Percentiles rank a stretch among this genome's conserved stretches.
Conservation (phyloP, 352 stramenopile species). For the Phytopythium vexans region DNA sequence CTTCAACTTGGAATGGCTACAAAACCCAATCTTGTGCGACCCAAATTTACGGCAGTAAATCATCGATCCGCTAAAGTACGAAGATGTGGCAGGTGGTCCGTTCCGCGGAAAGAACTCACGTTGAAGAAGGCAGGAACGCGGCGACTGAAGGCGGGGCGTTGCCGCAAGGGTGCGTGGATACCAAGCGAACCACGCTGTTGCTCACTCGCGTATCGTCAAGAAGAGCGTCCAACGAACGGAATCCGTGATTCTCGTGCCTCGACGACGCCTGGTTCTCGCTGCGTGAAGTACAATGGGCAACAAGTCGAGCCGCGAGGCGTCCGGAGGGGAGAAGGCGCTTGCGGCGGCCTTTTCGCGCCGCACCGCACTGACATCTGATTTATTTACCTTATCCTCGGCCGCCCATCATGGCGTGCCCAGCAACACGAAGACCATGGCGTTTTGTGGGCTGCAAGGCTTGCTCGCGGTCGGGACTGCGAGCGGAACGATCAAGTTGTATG, state of each 20-base stretch:
- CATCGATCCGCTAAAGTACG: background rate
- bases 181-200: no score
- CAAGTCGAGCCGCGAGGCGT: constrained; percentile 43
- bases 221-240: background rate
- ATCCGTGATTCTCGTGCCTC: background rate
- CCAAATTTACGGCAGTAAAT: background rate
- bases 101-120: constrained; percentile 5
- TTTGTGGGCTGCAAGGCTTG: constrained; percentile 58
- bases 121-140: background rate
- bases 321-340: constrained; percentile 34
- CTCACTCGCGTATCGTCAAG: no score
- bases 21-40: background rate
- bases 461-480: constrained; percentile 65
- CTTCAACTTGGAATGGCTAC: background rate
- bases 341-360: constrained; percentile 31
- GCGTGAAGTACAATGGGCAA: constrained; percentile 44
- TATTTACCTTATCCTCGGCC: constrained; percentile 45
- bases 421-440: constrained; percentile 55
- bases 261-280: background rate
- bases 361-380: constrained; percentile 30
- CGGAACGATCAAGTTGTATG: constrained; percentile 67
- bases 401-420: constrained; percentile 71
- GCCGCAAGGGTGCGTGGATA: no score
- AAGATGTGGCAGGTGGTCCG: constrained; percentile 1
- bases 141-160: background rate